Percentiles rank a stretch among this genome's conserved stretches.
phyloP scores from a whole-genome alignment of 805 yeast genomes.

The Kuraishia molischiana region DNA sequence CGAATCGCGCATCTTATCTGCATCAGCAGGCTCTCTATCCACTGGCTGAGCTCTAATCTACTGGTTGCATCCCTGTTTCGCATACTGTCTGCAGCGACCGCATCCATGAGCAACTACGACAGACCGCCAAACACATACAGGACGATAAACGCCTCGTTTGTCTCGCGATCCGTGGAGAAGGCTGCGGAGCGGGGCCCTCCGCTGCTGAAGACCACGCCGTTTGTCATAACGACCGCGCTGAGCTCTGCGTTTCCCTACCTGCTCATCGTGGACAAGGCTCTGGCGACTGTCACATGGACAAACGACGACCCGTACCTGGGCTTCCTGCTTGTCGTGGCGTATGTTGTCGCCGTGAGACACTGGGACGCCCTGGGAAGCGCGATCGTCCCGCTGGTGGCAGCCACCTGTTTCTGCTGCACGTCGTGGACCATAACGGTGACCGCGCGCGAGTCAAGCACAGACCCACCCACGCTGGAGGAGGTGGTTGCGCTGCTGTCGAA shows the following conservation, averaged over 20 bases:
- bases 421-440: slow-evolving; percentile 37
- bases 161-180: neutral
- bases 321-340: slow-evolving; percentile 27
- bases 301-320: slow-evolving; percentile 38
- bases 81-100: too few species aligned
- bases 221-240: slow-evolving; percentile 34
- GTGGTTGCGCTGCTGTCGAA: slow-evolving; percentile 37
- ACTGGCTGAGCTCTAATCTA: too few species aligned
- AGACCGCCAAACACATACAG: neutral
- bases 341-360: slow-evolving; percentile 28
- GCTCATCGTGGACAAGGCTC: slow-evolving; percentile 29
- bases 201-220: slow-evolving; percentile 19
- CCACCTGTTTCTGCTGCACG: slow-evolving; percentile 25
- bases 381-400: slow-evolving; percentile 28
- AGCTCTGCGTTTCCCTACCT: slow-evolving; percentile 38
- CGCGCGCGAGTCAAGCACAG: slow-evolving; percentile 20
- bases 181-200: slow-evolving; percentile 7
- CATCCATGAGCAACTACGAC: neutral
- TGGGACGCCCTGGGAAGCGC: slow-evolving; percentile 29
- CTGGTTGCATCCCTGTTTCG: too few species aligned
- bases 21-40: too few species aligned
- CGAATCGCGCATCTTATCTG: too few species aligned
- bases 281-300: slow-evolving; percentile 46
- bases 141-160: slow-evolving; percentile 1
- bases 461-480: slow-evolving; percentile 43